Evolutionary conservation across 106 monocot genomes (phyloP).

Genomic region (Dendrobium huoshanense): DNA sequence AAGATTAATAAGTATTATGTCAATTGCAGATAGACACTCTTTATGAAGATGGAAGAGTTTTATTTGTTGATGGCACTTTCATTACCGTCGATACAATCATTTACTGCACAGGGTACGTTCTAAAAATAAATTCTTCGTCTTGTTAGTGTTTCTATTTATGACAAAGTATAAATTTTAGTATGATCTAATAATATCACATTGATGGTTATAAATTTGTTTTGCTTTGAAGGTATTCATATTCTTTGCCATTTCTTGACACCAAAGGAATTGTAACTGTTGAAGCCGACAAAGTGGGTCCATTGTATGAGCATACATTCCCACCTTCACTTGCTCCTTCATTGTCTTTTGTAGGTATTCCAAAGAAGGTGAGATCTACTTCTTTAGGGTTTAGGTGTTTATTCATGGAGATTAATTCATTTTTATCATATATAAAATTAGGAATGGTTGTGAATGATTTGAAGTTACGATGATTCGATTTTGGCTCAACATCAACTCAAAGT

Average conservation of each 20-base stretch:
- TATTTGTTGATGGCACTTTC: slow-evolving; percentile 36
- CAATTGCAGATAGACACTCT: slow-evolving; percentile 38
- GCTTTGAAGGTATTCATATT: slow-evolving; percentile 54
- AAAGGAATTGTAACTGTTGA: slow-evolving; percentile 44
- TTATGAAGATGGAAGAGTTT: slow-evolving; percentile 43
- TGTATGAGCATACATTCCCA: slow-evolving; percentile 77
- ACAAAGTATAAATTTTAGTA: too few relatives aligned
- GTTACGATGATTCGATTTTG: too few relatives aligned
- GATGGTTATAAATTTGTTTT: slow-evolving; percentile 14
- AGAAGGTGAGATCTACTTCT: slow-evolving; percentile 31
- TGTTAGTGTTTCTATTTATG: too few relatives aligned
- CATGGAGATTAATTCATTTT: too few relatives aligned
- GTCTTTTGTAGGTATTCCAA: slow-evolving; percentile 65
- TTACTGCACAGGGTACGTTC: slow-evolving; percentile 59
- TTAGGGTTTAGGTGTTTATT: too few relatives aligned
- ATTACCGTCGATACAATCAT: slow-evolving; percentile 48
- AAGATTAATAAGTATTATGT: background rate
- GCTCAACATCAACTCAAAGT: too few relatives aligned
- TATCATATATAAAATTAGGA: too few relatives aligned
- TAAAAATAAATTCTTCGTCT: background rate
- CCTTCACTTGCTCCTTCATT: slow-evolving; percentile 60
- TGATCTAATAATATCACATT: background rate
- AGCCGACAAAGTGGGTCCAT: slow-evolving; percentile 64
- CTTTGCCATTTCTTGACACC: slow-evolving; percentile 64
- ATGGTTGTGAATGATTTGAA: too few relatives aligned